Evolutionary conservation across 495 filamentous ascomycete species (phyloP), one percentile per base, ranked within the genome.

Genomic region (Penicillium crystallinum): DNA sequence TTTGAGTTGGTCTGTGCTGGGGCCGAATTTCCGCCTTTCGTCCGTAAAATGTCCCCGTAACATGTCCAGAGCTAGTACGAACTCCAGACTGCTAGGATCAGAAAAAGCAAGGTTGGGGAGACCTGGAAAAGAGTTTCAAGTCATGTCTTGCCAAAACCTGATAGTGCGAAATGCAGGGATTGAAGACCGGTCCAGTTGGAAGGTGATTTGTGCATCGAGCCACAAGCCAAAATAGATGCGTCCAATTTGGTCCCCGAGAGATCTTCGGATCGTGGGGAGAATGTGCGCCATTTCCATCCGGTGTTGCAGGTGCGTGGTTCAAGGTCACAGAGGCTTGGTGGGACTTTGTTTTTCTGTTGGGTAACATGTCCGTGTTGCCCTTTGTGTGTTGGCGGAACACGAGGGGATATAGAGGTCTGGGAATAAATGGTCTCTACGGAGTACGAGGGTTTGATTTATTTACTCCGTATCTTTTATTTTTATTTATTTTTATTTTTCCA

Each of bases 81-180:
- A 27, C 11, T 21, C n/a, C 42, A 22, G 18, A 19, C 21, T 27
- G n/a, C 33, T 31, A 18, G 23, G 18, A 9, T n/a, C n/a, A 18
- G 25, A 11, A 15, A 18, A 12, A 27, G 12, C 9, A 17, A 27
- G 23, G 7, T 27, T 7, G 14, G 34, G 34, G 34, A 15, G 8
- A 5, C 6, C n/a, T n/a, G n/a, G n/a, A n/a, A n/a, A 12, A 48
- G 22, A 48, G 46, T 48, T 48, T 48, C 46, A 48, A 48, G 34
- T 35, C n/a, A 33, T 38, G 46, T 47, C 44, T 47, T 35, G 44
- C 46, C 46, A 48, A 48, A 34, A 48, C 21, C 17, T 48, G 46
- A 48, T 48, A 37, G 46, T 48, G 34, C 46, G 25, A 38, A 48
- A 22, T 12, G 21, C 46, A 48, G 46, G 46, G 22, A 48, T 38